phyloP scores from a whole-genome alignment of 2,329 filamentous ascomycete genomes.

The Malbranchea cinnamomea region DNA sequence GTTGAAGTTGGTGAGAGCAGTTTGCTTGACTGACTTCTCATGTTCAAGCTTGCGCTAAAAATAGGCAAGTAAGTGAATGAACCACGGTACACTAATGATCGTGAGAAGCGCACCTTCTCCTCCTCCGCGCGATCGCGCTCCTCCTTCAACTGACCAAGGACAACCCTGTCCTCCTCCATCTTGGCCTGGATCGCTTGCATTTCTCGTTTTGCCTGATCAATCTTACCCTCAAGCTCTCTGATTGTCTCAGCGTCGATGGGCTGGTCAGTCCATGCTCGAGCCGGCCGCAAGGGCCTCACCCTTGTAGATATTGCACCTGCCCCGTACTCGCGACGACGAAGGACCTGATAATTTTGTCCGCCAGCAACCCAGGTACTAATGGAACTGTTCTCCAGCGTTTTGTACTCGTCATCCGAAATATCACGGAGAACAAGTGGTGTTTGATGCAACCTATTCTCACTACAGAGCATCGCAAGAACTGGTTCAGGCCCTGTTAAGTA shows the following conservation, averaged over 20 bases:
- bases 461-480: constrained; percentile 78
- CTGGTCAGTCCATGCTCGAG: constrained; percentile 61
- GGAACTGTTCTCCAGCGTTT: constrained; percentile 43
- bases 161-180: constrained; percentile 17
- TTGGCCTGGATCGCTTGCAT: constrained; percentile 20
- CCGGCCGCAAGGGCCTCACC: constrained; percentile 45
- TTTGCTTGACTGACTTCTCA: constrained; percentile 56
- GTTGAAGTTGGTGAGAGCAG: constrained; percentile 47
- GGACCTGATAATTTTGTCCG: constrained; percentile 47
- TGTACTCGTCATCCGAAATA: constrained; percentile 51
- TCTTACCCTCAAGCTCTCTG: constrained; percentile 40
- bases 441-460: constrained; percentile 51
- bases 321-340: constrained; percentile 67
- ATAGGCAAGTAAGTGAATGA: constrained; percentile 9
- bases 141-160: constrained; percentile 12
- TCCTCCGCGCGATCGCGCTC: constrained; percentile 15
- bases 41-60: constrained; percentile 22
- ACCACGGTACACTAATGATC: background rate
- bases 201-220: constrained; percentile 28
- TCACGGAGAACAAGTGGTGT: constrained; percentile 51
- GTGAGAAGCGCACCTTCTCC: constrained; percentile 26
- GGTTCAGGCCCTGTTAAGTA: constrained; percentile 65
- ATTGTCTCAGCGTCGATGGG: constrained; percentile 50
- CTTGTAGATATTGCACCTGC: constrained; percentile 54
- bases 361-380: constrained; percentile 59